A percentile compares a stretch with the other conserved stretches of the same genome.
Evolutionary conservation across 768 basidiomycete genomes (phyloP).

Genomic region (Leucocoprinus leucothites): DNA sequence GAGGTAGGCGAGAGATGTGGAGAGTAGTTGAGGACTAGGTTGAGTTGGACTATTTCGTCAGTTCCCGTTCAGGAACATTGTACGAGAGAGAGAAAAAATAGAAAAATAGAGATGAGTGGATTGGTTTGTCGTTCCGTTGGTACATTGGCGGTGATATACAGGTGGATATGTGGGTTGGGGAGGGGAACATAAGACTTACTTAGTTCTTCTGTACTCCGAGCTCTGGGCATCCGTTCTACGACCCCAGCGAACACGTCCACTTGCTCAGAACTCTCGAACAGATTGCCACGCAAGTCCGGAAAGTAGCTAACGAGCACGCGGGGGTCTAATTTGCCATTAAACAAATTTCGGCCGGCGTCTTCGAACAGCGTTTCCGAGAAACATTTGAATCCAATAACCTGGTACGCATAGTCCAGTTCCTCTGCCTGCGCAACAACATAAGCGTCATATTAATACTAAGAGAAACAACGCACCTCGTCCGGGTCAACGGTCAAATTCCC

Average conservation of each 20-base stretch:
- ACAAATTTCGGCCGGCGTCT: constrained; percentile 76
- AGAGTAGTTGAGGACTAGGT: constrained; percentile 91
- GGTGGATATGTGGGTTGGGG: constrained; percentile 3
- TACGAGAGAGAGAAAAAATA: constrained; percentile 21
- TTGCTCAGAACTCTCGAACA: constrained; percentile 53
- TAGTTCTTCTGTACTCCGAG: constrained; percentile 75
- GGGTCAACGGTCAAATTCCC: constrained; percentile 47
- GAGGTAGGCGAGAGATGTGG: constrained; percentile 78
- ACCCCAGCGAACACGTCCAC: constrained; percentile 77
- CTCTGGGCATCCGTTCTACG: constrained; percentile 63
- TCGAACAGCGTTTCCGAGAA: constrained; percentile 79
- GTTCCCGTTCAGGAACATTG: constrained; percentile 39
- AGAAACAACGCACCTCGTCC: constrained; percentile 42
- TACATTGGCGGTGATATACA: constrained; percentile 19
- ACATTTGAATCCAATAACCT: constrained; percentile 78
- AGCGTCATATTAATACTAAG: background rate
- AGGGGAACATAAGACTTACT: constrained; percentile 58
- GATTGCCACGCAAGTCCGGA: constrained; percentile 64
- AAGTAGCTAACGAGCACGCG: constrained; percentile 79
- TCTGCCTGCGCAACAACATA: constrained; percentile 40
- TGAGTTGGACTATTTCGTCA: constrained; percentile 69
- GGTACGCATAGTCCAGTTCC: constrained; percentile 75
- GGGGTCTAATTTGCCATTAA: constrained; percentile 81
- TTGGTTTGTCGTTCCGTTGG: constrained; percentile 21
- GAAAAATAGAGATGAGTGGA: constrained; percentile 20